Percentiles rank a stretch among this genome's conserved stretches.
Conservation (phyloP, 768 basidiomycete species). For the Gyrodon lividus region DNA sequence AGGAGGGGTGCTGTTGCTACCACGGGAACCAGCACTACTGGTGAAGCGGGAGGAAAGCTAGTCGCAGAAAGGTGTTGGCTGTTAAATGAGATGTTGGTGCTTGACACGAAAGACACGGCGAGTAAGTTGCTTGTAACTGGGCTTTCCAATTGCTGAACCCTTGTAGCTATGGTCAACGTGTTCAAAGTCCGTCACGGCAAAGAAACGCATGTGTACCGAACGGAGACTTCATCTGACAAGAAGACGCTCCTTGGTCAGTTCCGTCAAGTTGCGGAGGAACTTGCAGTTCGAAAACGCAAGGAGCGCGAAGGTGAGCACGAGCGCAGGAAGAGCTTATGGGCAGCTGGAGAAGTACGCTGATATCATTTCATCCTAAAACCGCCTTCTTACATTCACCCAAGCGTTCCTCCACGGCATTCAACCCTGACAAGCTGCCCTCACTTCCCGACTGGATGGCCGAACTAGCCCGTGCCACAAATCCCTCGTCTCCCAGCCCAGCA, state of each 20-base stretch:
- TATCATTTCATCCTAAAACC: not conserved
- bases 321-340: constrained; percentile 76
- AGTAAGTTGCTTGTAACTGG: constrained; percentile 48
- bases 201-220: constrained; percentile 92
- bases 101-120: constrained; percentile 94
- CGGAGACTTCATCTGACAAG: constrained; percentile 80
- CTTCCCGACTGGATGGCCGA: constrained; percentile 79
- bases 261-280: constrained; percentile 90
- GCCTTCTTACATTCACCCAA: constrained; percentile 15
- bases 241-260: constrained; percentile 81
- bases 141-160: constrained; percentile 4
- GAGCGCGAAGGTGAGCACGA: constrained; percentile 94
- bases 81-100: constrained; percentile 88
- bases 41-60: constrained; percentile 66
- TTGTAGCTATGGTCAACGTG: constrained; percentile 82
- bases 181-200: constrained; percentile 93
- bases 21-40: constrained; percentile 61
- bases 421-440: constrained; percentile 47
- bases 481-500: constrained; percentile 25
- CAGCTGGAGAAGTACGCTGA: constrained; percentile 40
- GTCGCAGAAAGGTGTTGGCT: constrained; percentile 95
- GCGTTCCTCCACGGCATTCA: constrained; percentile 35
- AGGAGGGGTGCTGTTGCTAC: constrained; percentile 58
- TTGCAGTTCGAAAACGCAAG: constrained; percentile 83
- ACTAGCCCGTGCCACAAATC: constrained; percentile 54